Conservation (phyloP, 2,329 filamentous ascomycete species). For the Sphaceloma murrayae region DNA sequence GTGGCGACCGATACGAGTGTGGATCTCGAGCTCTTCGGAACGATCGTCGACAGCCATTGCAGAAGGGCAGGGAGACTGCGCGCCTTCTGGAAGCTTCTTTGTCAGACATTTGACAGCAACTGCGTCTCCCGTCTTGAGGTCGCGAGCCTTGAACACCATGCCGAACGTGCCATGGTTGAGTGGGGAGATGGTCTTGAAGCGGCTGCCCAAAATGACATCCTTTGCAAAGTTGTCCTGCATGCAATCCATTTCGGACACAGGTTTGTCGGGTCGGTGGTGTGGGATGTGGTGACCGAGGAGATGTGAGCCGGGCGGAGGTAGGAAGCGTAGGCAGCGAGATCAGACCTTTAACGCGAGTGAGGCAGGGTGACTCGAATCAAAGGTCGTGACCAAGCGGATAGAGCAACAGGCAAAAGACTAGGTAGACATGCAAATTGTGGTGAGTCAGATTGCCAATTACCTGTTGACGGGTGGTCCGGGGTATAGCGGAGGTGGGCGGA, state of each 20-base stretch:
- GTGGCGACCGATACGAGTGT: slow-evolving; percentile 68
- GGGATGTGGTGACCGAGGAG: neutral
- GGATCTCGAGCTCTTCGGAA: slow-evolving; percentile 70
- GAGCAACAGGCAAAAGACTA: slow-evolving; percentile 1
- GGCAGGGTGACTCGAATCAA: slow-evolving; percentile 13
- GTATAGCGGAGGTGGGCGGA: neutral
- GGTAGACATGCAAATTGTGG: slow-evolving; percentile 11
- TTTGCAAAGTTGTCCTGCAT: slow-evolving; percentile 71
- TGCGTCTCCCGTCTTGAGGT: slow-evolving; percentile 62
- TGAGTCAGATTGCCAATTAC: neutral
- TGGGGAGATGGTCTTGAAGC: slow-evolving; percentile 82
- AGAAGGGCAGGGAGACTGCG: slow-evolving; percentile 43
- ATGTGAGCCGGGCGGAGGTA: neutral
- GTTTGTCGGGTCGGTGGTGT: slow-evolving; percentile 1
- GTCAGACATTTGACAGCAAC: slow-evolving; percentile 96
- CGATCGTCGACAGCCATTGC: slow-evolving; percentile 70
- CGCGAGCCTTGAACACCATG: slow-evolving; percentile 91
- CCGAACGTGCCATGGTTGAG: slow-evolving; percentile 98
- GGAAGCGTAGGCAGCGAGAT: slow-evolving; percentile 13
- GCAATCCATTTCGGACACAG: slow-evolving; percentile 61
- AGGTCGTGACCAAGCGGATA: slow-evolving; percentile 12
- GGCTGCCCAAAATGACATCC: slow-evolving; percentile 74
- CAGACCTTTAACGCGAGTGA: slow-evolving; percentile 16
- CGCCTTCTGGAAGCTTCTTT: slow-evolving; percentile 52
- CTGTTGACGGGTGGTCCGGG: neutral